Evolutionary conservation across 2,329 filamentous ascomycete genomes (phyloP), one percentile per base, ranked within the genome.

Genomic region (Madurella mycetomatis): DNA sequence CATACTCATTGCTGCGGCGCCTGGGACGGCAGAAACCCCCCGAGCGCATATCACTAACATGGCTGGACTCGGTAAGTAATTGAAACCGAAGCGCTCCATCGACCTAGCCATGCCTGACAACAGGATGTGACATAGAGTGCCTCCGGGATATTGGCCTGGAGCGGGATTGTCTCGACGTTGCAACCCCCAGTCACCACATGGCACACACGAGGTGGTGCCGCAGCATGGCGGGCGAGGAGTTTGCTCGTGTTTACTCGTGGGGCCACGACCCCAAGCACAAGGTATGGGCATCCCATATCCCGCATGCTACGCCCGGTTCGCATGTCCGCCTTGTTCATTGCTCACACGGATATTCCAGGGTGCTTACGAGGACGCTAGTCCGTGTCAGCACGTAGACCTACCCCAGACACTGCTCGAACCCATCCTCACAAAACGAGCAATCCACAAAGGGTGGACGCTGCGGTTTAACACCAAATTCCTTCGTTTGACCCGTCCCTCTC

Each of bases 21-120:
- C 78, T 0, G 73, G 75, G 3, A 81, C 76, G 1, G 79, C 81
- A 1, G 70, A 79, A 53, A 83, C 80, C 1, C 82, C 82, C 1
- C 70, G 82, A 25, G 82, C 81, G 0, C 82, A 85, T 62, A 81
- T 84, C 53, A 83, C 78, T 42, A 85, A 84, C 63, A 78, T 78
- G 66, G 80, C 79, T 0, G 79, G 79, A 0, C 64, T 80, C 16
- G 72, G 72, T 73, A 62, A 37, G 62, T 43, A 11, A 7, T n/a
- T 4, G 25, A 25, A 25, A n/a, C n/a, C n/a, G n/a, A 25, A 25
- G 25, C 3, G 4, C 7, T 25, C 7, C 25, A 25, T 25, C 7
- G 25, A 25, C 25, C 4, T 25, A 25, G 7, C 25, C 25, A 7
- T 25, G 25, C 25, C 41, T 49, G 16, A 49, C 51, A 25, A 4